phyloP scores from a whole-genome alignment of 192 early-diverging fungal species.

The Chytriomyces sp. region DNA sequence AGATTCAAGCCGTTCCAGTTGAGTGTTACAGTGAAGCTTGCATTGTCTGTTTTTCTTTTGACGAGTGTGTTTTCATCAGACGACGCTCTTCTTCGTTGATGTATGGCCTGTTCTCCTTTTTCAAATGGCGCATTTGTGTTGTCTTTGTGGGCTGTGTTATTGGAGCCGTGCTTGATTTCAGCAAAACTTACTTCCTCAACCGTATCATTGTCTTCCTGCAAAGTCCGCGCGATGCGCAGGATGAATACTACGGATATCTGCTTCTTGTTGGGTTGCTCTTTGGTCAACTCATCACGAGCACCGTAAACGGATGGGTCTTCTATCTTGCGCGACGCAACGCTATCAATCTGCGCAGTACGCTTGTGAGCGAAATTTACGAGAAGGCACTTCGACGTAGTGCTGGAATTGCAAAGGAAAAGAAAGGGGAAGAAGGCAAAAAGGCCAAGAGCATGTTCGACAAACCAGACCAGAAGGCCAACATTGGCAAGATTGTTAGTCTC shows the following conservation, averaged over 20 bases:
- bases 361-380: conserved; percentile 41
- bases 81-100: neutral
- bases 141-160: conserved; percentile 22
- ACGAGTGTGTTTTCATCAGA: neutral
- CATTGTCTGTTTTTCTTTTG: neutral
- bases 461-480: conserved; percentile 61
- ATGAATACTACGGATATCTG: neutral
- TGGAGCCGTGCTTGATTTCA: conserved; percentile 27
- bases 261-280: conserved; percentile 19
- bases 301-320: conserved; percentile 22
- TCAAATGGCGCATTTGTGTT: conserved; percentile 22
- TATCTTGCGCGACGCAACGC: conserved; percentile 22
- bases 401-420: conserved; percentile 21
- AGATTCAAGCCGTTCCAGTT: conserved; percentile 26
- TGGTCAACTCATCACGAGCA: conserved; percentile 10
- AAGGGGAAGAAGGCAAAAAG: conserved; percentile 1
- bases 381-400: conserved; percentile 39
- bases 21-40: neutral
- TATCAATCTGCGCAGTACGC: conserved; percentile 25
- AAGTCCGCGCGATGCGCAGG: neutral
- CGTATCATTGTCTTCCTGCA: conserved; percentile 27
- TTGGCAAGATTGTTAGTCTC: conserved; percentile 56
- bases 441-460: conserved; percentile 23
- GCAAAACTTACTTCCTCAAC: conserved; percentile 24
- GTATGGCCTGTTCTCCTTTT: conserved; percentile 15